Conservation (phyloP, 768 basidiomycete genomes). For the Leccinum arenicola region DNA sequence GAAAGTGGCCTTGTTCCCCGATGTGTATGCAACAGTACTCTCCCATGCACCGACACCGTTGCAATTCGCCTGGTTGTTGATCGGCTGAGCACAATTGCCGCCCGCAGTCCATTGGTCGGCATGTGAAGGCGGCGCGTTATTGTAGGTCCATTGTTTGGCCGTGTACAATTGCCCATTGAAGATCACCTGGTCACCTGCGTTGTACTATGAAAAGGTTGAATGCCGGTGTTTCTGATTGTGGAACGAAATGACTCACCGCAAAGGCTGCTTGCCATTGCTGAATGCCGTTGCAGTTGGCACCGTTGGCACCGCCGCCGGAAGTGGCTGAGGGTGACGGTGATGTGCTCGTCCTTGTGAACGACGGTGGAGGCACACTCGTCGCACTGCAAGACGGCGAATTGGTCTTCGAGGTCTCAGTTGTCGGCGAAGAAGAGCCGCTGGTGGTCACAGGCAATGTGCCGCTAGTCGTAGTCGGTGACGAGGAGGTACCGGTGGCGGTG, state of each 20-base stretch:
- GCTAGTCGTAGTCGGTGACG: background rate
- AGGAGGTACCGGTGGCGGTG: background rate
- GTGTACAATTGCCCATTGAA: conserved; percentile 21
- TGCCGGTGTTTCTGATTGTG: rapidly evolving
- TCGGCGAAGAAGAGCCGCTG: background rate
- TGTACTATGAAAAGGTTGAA: conserved; percentile 20
- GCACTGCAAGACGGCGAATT: background rate
- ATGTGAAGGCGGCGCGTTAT: conserved; percentile 16
- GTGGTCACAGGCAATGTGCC: background rate
- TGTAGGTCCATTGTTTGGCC: conserved; percentile 27
- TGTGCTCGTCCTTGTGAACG: background rate
- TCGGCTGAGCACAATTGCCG: conserved; percentile 17
- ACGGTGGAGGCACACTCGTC: background rate
- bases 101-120: conserved; percentile 17
- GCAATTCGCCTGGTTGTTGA: conserved; percentile 24
- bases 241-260: conserved; percentile 11
- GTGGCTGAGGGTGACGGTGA: background rate
- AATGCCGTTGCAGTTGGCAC: conserved; percentile 10
- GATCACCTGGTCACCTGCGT: conserved; percentile 21
- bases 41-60: conserved; percentile 21
- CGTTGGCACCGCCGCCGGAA: background rate
- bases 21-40: conserved; percentile 11
- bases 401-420: background rate
- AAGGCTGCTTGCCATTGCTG: conserved; percentile 25
- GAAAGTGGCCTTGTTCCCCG: conserved; percentile 18